Base-by-base conservation (phyloP, 1,284 basidiomycete species). In the Singerocomus inundabilis region DNA sequence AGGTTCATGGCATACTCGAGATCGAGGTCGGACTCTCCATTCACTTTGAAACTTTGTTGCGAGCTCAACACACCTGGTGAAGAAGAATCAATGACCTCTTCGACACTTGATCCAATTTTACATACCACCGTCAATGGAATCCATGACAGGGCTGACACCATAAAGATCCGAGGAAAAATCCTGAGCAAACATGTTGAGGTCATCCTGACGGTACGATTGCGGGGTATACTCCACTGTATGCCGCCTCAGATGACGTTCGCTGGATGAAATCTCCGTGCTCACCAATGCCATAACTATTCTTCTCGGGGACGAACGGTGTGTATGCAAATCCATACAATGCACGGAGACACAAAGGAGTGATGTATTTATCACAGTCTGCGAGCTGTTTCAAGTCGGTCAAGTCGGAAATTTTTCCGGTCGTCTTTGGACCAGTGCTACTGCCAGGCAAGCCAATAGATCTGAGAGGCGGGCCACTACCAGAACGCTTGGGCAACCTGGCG, bases 11-110 rank as follows among this genome's bases (percentile, higher is more conserved):
- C 70, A 54, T 79, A 82, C 55, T 82, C 62, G 7, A 81, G 59
- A 54, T 81, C 81, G 13, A 84, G 72, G 56, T 80, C 68, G 38
- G 76, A 76, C 60, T 85, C 83, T 44, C 72, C 78, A 47, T 80
- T 82, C 55, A 69, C 65, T 24, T 62, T 51, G 46, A 79, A 77
- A 30, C 62, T 56, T 5, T 65, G 18, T 3, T 56, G 48, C 0
- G 70, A 66, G 49, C 69, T 72, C 21, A 61, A 57, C 64, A 44
- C 37, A 37, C 70, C 70, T 70, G 49, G 4, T 16, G n/a, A n/a
- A n/a, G 15, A 57, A 54, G 29, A 48, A 44, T 48, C 21, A 44
- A 57, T 58, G 59, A 40, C 9, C 29, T 39, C 13, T 11, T 13
- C n/a, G 28, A 10, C n/a, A 35, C 10, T 18, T 12, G 2, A 6